Evolutionary conservation across 495 filamentous ascomycete genomes (phyloP).

Genomic region (Entonaema liquescens): DNA sequence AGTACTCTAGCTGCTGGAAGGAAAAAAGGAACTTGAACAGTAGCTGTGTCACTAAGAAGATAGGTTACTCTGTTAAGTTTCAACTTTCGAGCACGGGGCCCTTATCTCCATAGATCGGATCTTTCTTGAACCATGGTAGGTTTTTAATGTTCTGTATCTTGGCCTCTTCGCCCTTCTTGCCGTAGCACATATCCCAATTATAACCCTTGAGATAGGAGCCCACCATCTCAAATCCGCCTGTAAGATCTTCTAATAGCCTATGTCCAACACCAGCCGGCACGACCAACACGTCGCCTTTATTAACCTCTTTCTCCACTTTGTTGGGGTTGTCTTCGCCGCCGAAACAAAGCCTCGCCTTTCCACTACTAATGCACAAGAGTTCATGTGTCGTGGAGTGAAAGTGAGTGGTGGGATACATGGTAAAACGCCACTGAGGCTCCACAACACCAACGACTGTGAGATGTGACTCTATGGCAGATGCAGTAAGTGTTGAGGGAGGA

Average conservation of each 20-base stretch:
- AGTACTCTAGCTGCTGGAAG: no score
- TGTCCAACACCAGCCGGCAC: slow-evolving; percentile 73
- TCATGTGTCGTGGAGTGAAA: slow-evolving; percentile 75
- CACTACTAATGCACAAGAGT: slow-evolving; percentile 67
- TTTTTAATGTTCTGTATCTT: slow-evolving; percentile 57
- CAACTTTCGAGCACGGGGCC: slow-evolving; percentile 59
- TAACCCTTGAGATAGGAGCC: slow-evolving; percentile 68
- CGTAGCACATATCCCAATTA: slow-evolving; percentile 77
- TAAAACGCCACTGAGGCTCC: slow-evolving; percentile 70
- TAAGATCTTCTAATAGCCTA: slow-evolving; percentile 65
- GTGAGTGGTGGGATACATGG: slow-evolving; percentile 71
- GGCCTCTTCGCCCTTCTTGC: slow-evolving; percentile 61
- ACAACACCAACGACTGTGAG: slow-evolving; percentile 63
- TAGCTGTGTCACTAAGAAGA: background rate
- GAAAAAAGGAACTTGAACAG: background rate
- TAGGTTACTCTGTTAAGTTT: background rate
- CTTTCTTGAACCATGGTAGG: slow-evolving; percentile 64
- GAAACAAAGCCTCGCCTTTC: slow-evolving; percentile 70
- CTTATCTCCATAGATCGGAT: slow-evolving; percentile 67
- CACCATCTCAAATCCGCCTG: slow-evolving; percentile 68
- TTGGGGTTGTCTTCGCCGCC: slow-evolving; percentile 69
- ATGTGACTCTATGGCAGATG: slow-evolving; percentile 62
- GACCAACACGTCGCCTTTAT: slow-evolving; percentile 69
- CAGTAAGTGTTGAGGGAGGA: slow-evolving; percentile 31
- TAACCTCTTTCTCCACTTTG: slow-evolving; percentile 63